phyloP scores from a whole-genome alignment of 169 alveolate genomes.

The Plasmodium inui region DNA sequence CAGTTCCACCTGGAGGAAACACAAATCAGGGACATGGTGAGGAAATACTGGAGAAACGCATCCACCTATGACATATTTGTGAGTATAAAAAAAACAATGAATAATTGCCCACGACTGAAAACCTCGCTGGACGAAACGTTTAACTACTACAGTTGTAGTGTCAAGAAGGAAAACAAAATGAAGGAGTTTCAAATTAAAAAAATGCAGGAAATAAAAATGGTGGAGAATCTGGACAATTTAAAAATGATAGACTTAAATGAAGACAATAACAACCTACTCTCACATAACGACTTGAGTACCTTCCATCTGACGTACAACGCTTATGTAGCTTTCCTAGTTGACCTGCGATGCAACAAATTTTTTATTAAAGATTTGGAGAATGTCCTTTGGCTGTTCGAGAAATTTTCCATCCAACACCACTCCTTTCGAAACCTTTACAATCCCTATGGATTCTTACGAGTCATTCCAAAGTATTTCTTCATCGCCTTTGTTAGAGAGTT shows the following conservation, averaged over 20 bases:
- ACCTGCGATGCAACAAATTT: constrained; percentile 70
- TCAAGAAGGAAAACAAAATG: constrained; percentile 32
- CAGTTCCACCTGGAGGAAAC: not conserved
- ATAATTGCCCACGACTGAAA: constrained; percentile 83
- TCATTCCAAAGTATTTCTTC: constrained; percentile 83
- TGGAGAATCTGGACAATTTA: constrained; percentile 54
- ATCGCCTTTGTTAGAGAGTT: constrained; percentile 83
- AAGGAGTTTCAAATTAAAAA: constrained; percentile 45
- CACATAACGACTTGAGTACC: constrained; percentile 44
- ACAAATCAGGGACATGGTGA: constrained; percentile 75
- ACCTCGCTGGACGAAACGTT: constrained; percentile 81
- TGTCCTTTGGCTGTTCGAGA: constrained; percentile 80
- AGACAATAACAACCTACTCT: constrained; percentile 10
- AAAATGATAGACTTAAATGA: constrained; percentile 51
- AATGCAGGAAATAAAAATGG: constrained; percentile 64
- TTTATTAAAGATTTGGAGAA: constrained; percentile 73
- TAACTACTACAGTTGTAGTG: constrained; percentile 73
- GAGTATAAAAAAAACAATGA: constrained; percentile 78
- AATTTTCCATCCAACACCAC: constrained; percentile 77
- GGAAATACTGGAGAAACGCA: constrained; percentile 80
- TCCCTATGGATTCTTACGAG: constrained; percentile 71
- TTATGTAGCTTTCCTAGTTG: constrained; percentile 75
- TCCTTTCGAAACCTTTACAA: constrained; percentile 34
- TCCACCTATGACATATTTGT: constrained; percentile 82
- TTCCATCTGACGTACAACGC: constrained; percentile 78